Evolutionary conservation across 331 rosid species (phyloP), one percentile per base, ranked within the genome.

Genomic region (Spiraea crenata): DNA sequence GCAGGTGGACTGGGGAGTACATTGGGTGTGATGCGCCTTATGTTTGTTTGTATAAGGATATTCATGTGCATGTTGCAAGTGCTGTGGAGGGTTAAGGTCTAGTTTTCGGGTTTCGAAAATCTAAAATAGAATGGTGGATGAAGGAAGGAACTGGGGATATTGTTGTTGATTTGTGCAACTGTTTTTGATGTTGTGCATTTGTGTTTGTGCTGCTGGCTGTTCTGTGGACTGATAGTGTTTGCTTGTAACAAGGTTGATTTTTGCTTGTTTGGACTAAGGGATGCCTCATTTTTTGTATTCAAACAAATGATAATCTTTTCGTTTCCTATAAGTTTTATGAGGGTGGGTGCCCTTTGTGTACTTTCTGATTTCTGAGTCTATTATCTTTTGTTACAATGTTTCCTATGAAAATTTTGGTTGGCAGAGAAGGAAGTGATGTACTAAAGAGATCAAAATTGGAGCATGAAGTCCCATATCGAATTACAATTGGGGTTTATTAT

Each of bases 1-100:
- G 89, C 16, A 74, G 71, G 50, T 88, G 95, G 91, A 65, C 87
- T n/a, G 89, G 89, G 67, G 73, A 76, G 19, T 88, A 80, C 38
- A 68, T 35, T 61, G 95, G 89, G 0, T 68, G 71, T 65, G 82
- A 84, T 70, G 85, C 79, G 0, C 92, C 95, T 6, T 86, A 89
- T 71, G 85, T 77, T 81, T 89, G 92, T 68, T 68, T 75, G 47
- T 86, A 84, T 60, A 82, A 80, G 83, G 87, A 88, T 57, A 63
- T 88, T 62, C 86, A 51, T 68, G 89, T 85, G 1, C 93, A 90
- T 2, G 57, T 25, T 73, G 62, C 13, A 25, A 70, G 64, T 72
- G 76, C 76, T 4, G 20, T 64, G 42, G 66, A 73, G 46, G 44
- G 2, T 48, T 65, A 31, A 46, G 42, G 58, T 5, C 9, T 49